Evolutionary conservation across 2,329 filamentous ascomycete species (phyloP).

Genomic region (Colletotrichum sp.): DNA sequence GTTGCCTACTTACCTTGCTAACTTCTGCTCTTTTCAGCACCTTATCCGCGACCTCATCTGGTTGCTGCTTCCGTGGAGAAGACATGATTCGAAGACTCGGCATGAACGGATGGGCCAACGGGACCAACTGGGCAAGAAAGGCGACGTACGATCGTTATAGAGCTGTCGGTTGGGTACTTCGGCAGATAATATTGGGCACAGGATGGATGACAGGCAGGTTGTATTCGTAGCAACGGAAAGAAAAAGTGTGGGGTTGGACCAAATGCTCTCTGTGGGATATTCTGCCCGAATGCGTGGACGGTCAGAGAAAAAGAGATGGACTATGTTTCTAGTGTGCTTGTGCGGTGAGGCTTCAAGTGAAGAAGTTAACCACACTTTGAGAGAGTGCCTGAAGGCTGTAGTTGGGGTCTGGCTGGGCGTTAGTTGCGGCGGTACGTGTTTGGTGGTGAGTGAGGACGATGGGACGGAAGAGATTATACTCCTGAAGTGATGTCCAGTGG

Average conservation of each 20-base stretch:
- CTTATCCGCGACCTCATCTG: slow-evolving; percentile 68
- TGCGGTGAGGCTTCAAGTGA: background rate
- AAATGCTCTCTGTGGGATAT: background rate
- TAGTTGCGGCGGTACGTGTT: background rate
- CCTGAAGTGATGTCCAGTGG: background rate
- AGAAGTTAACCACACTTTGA: background rate
- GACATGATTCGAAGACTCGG: slow-evolving; percentile 47
- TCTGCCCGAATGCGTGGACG: background rate
- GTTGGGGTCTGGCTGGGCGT: background rate
- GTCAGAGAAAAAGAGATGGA: background rate
- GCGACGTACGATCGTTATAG: background rate
- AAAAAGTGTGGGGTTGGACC: background rate
- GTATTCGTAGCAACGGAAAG: background rate
- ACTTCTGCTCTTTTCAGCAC: slow-evolving; percentile 76
- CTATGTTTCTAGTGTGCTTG: background rate
- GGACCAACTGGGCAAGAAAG: background rate
- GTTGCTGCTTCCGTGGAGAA: slow-evolving; percentile 66
- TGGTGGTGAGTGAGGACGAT: background rate
- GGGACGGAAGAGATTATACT: background rate
- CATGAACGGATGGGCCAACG: background rate
- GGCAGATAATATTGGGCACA: background rate
- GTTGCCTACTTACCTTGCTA: slow-evolving; percentile 65
- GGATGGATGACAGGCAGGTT: background rate
- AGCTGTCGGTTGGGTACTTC: background rate
- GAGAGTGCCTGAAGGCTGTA: background rate